phyloP scores from a whole-genome alignment of 2,329 filamentous ascomycete species.

The Scopulariopsis brevicaulis region DNA sequence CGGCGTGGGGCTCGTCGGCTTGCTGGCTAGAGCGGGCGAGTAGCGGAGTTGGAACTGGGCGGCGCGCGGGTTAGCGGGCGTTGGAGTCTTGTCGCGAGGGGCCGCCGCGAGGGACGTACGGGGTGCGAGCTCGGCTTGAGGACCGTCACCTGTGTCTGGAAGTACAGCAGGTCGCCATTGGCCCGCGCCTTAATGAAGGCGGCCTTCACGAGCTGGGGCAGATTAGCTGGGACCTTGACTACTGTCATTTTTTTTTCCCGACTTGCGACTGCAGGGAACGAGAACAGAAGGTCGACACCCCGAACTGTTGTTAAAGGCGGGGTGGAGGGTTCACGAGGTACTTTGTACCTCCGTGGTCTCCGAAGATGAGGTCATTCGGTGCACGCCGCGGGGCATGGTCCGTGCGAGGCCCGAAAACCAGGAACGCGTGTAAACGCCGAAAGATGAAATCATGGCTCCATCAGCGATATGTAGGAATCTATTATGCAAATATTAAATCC shows the following conservation, averaged over 20 bases:
- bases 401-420: not conserved
- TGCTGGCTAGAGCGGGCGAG: constrained; percentile 56
- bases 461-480: not conserved
- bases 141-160: constrained; percentile 39
- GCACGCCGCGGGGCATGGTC: not conserved
- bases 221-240: constrained; percentile 16
- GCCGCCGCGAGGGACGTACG: constrained; percentile 18
- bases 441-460: not conserved
- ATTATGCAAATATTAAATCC: not conserved
- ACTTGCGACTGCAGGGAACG: not conserved
- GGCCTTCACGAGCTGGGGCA: constrained; percentile 37
- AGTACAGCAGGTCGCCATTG: constrained; percentile 39
- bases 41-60: constrained; percentile 61
- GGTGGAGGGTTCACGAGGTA: not conserved
- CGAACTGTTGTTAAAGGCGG: not conserved
- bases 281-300: not conserved
- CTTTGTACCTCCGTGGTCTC: not conserved
- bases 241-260: not conserved
- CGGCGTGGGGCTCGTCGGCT: constrained; percentile 39
- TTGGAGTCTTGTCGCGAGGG: not conserved
- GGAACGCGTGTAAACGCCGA: not conserved
- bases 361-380: constrained; percentile 1
- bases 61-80: not conserved
- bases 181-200: constrained; percentile 35
- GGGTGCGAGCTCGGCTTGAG: constrained; percentile 29